Evolutionary conservation across 2,329 filamentous ascomycete genomes (phyloP), one percentile per base, ranked within the genome.

Genomic region (Teratosphaeria nubilosa): DNA sequence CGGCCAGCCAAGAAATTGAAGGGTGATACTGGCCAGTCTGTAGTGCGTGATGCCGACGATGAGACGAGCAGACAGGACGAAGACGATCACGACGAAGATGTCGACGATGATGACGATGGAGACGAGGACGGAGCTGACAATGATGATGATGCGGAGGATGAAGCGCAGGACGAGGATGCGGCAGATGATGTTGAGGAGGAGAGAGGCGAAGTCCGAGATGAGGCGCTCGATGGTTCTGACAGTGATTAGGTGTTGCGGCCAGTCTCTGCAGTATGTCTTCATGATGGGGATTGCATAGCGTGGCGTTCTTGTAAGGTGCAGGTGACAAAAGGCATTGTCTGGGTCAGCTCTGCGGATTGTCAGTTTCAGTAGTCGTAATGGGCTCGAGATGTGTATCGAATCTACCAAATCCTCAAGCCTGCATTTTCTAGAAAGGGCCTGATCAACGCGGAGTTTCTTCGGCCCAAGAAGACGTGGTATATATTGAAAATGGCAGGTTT

Each of bases 31-130:
- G 73, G 68, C 5, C 67, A 63, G 16, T 72, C 67, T 20, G 69
- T 69, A 20, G 70, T 74, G 5, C 78, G 78, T 13, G 74, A 75
- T 1, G 76, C 78, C 2, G 79, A 78, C 5, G 54, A 56, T 24
- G 53, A 55, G 30, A 41, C 53, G 14, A 14, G n/a, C 53, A 34
- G n/a, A 34, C 31, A 45, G 11, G 74, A 73, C 5, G 74, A 75
- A 4, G 78, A 78, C 14, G 75, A 75, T 0, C 76, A 79, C 3
- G 80, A 78, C 3, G 78, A 80, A 16, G 79, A 78, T 0, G 77
- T 79, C 10, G 79, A 75, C 0, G 82, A 80, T 16, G 82, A 78
- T 3, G 78, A 79, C 10, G 78, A 78, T 45, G 79, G 80, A 53
- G 62, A 64, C 14, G 67, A 64, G 22, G 78, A 78, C 3, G 76